A percentile compares a stretch with the other conserved stretches of the same genome.
These are phyloP conservation scores for Candida stauntonica DNA, from an alignment of 805 yeast species.

Conservation along the genomic window DNA sequence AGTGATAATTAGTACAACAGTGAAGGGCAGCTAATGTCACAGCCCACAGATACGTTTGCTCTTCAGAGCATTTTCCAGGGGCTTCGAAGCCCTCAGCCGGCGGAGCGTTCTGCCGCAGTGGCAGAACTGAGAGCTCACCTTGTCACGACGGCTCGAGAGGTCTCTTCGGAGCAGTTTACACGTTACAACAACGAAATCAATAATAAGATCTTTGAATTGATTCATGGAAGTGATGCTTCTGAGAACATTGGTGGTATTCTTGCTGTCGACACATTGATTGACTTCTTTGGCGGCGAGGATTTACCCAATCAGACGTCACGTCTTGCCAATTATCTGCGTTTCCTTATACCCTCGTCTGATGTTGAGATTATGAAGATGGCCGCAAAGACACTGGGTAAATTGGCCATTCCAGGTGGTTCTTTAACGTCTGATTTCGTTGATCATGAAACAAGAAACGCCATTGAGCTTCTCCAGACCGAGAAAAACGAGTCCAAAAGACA, in stretches of 20 bases:
- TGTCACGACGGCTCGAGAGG: constrained; percentile 70
- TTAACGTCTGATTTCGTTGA: constrained; percentile 91
- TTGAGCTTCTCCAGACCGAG: constrained; percentile 90
- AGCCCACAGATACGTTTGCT: constrained; percentile 26
- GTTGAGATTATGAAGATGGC: constrained; percentile 82
- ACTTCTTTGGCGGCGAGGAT: constrained; percentile 81
- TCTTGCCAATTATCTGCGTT: constrained; percentile 82
- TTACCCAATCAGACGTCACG: constrained; percentile 85
- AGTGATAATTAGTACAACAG: too few species aligned
- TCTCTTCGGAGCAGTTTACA: constrained; percentile 75
- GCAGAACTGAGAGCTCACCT: constrained; percentile 66
- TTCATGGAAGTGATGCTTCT: constrained; percentile 65
- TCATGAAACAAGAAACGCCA: constrained; percentile 79
- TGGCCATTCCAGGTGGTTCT: constrained; percentile 87
- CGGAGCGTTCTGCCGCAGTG: constrained; percentile 49
- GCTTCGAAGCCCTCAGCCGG: constrained; percentile 31
- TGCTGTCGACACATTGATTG: constrained; percentile 85
- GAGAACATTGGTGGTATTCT: constrained; percentile 87
- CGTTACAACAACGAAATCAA: constrained; percentile 82
- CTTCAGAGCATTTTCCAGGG: constrained; percentile 35
- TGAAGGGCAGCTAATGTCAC: constrained; percentile 14
- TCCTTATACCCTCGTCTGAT: constrained; percentile 77
- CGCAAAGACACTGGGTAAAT: constrained; percentile 78
- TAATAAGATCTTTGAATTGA: constrained; percentile 78
- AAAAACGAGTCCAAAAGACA: constrained; percentile 83